Evolutionary conservation across 306 rosid species (phyloP).

Genomic region (Clitoria ternatea): DNA sequence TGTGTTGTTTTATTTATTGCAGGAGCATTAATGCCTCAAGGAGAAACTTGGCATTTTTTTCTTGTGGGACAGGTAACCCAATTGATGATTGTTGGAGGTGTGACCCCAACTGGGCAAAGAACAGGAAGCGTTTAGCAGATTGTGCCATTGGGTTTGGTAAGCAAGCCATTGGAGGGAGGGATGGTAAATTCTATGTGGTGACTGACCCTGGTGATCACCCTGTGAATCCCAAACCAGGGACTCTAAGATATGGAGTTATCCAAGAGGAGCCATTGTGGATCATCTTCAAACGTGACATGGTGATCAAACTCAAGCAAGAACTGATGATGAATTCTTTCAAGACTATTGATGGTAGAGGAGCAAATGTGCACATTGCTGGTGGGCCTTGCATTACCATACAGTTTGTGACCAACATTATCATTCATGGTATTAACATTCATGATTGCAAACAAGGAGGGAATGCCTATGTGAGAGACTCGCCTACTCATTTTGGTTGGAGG

Average conservation of each 20-base stretch:
- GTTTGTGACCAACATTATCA: slow-evolving; percentile 63
- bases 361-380: slow-evolving; percentile 74
- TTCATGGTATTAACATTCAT: slow-evolving; percentile 80
- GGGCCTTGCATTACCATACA: slow-evolving; percentile 96
- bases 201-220: slow-evolving; percentile 62
- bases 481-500: slow-evolving; percentile 78
- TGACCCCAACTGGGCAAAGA: slow-evolving; percentile 71
- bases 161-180: slow-evolving; percentile 75
- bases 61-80: slow-evolving; percentile 76
- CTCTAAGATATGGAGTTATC: slow-evolving; percentile 68
- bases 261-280: slow-evolving; percentile 86
- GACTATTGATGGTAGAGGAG: slow-evolving; percentile 87
- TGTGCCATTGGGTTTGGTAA: slow-evolving; percentile 88
- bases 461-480: slow-evolving; percentile 75
- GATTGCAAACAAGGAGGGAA: slow-evolving; percentile 84
- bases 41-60: slow-evolving; percentile 60
- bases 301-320: slow-evolving; percentile 63
- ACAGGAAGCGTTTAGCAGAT: slow-evolving; percentile 63
- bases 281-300: slow-evolving; percentile 71
- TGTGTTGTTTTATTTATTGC: background rate
- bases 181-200: slow-evolving; percentile 73
- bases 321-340: slow-evolving; percentile 80
- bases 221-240: slow-evolving; percentile 76
- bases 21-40: slow-evolving; percentile 75
- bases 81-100: slow-evolving; percentile 98